These are phyloP conservation scores for Dendrobium huoshanense DNA, from an alignment of 106 monocot species.

Conservation along the genomic window DNA sequence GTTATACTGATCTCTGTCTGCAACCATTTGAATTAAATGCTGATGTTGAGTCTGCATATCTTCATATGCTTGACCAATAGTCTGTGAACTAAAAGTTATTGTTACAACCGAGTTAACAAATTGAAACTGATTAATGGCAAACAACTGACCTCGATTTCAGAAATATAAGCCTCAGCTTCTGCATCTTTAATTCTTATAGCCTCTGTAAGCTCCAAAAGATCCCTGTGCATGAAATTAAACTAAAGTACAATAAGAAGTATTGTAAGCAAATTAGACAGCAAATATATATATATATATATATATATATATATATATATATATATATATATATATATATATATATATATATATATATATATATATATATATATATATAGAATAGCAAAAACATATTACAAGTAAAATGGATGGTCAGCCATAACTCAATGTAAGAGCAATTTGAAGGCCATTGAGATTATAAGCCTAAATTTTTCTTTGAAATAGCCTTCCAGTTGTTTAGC, in stretches of 20 bases:
- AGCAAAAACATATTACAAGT: neutral
- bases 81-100: constrained; percentile 42
- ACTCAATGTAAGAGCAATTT: neutral
- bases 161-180: constrained; percentile 79
- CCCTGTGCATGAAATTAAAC: constrained; percentile 27
- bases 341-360: no score
- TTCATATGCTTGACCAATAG: constrained; percentile 98
- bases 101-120: neutral
- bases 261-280: neutral
- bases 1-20: constrained; percentile 85
- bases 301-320: no score
- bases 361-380: neutral
- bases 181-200: constrained; percentile 92
- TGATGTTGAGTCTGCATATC: constrained; percentile 97
- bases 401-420: neutral
- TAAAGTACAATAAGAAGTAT: neutral
- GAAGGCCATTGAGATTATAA: neutral
- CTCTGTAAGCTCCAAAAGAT: constrained; percentile 70
- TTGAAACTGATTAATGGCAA: neutral
- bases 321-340: no score
- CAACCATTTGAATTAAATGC: constrained; percentile 65
- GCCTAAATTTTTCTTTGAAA: neutral
- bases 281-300: neutral
- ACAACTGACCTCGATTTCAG: constrained; percentile 81
- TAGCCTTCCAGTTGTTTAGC: neutral